Percentiles rank a stretch among this genome's conserved stretches.
These are phyloP conservation scores for Syzygium grande DNA, from an alignment of 345 rosid species.

Conservation along the genomic window DNA sequence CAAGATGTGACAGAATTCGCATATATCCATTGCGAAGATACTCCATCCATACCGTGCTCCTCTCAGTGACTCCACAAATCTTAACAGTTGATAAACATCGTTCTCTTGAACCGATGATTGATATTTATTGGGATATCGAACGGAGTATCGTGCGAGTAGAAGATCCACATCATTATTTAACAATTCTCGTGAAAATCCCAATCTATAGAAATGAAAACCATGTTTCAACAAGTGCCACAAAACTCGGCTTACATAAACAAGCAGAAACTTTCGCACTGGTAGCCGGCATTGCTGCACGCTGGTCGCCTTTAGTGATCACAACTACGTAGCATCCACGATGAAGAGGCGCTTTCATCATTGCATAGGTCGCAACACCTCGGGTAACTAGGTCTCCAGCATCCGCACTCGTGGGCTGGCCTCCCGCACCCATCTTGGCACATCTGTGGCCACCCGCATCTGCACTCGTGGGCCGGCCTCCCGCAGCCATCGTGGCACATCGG, in stretches of 20 bases:
- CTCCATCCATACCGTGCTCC: neutral
- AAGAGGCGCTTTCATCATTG: neutral
- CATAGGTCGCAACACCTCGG: neutral
- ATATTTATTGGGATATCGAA: neutral
- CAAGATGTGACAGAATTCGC: neutral
- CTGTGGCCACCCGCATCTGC: neutral
- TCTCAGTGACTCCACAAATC: neutral
- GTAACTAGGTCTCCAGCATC: neutral
- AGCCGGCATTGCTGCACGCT: neutral
- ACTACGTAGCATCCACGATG: neutral
- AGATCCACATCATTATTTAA: neutral
- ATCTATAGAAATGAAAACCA: neutral
- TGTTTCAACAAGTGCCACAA: neutral
- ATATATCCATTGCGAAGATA: neutral
- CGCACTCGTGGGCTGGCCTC: neutral
- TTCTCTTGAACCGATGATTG: neutral
- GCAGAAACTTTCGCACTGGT: neutral
- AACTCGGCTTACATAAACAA: neutral
- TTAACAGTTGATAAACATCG: neutral
- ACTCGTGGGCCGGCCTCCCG: neutral
- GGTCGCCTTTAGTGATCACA: neutral
- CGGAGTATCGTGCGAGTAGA: neutral
- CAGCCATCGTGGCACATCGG: neutral
- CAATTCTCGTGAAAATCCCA: neutral
- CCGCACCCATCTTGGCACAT: too few relatives aligned